Base-by-base conservation (phyloP, 164 flowering plant species). In the Chimonanthus salicifolius region DNA sequence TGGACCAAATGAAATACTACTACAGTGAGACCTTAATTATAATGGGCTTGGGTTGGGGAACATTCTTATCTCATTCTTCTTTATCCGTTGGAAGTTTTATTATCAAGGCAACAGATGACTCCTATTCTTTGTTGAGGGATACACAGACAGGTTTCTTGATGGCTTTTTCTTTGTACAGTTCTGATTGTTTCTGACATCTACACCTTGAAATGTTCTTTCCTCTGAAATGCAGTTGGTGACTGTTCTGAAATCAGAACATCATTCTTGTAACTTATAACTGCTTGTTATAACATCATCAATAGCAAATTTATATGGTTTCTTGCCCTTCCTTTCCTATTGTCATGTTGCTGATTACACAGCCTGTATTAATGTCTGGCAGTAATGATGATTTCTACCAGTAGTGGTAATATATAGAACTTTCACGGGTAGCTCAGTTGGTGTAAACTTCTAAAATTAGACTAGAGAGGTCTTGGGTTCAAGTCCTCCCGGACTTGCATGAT, bases 151-250 rank as follows among this genome's bases (percentile, higher is more conserved):
- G 80, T 77, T 73, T 64, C 65, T 69, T 20, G 62, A 16, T 47
- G 47, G 20, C 47, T 62, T 45, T 64, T 74, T 49, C 20, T 47
- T 73, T 87, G 92, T 89, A 89, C 90, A 89, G 89, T 71, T 63
- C 44, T 67, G 62, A 51, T 65, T 72, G 72, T 65, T 74, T 66
- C 47, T 74, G 69, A 70, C 76, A 75, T 18, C 74, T 58, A 80
- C 78, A 78, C 68, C 73, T 76, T 77, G 84, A 79, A 68, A 46
- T 76, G 67, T 60, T 46, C 50, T 68, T 68, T 76, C 33, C 47
- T 65, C 60, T 54, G 5, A 47, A 15, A 58, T 60, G 60, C 50
- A 54, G 58, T 45, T 21, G 15, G 58, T 60, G 67, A 21, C 60
- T 72, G 58, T 58, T 48, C 45, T 11, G n/a, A 47, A n/a, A 50